Percentiles rank a stretch among this genome's conserved stretches.
These are phyloP conservation scores for Vanilla planifolia DNA, from an alignment of 106 monocot species.

Conservation along the genomic window DNA sequence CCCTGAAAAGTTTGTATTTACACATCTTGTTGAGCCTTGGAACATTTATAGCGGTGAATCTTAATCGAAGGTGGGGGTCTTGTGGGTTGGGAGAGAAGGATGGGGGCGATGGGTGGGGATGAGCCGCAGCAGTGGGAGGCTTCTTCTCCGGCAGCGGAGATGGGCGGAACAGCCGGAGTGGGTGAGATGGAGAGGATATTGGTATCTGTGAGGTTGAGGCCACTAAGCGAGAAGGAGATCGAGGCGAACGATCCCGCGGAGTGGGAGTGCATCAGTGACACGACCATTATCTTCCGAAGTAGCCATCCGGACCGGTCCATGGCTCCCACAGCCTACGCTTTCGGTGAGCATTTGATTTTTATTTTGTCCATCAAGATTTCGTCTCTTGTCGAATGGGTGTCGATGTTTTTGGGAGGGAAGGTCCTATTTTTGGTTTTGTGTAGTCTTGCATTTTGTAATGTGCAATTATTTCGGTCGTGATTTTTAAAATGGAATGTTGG, in stretches of 20 bases:
- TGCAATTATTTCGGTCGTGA: too few relatives aligned
- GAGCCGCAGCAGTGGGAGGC: conserved; percentile 47
- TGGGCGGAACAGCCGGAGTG: conserved; percentile 13
- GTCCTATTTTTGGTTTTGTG: too few relatives aligned
- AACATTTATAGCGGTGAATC: neutral
- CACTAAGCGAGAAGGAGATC: conserved; percentile 69
- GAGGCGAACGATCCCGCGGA: conserved; percentile 52
- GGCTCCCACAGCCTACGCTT: conserved; percentile 68
- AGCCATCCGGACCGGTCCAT: conserved; percentile 53
- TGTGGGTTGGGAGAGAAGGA: conserved; percentile 9
- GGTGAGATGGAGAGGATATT: conserved; percentile 73
- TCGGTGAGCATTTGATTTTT: conserved; percentile 44
- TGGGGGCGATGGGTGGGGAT: conserved; percentile 62
- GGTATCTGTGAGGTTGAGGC: conserved; percentile 92
- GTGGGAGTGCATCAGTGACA: conserved; percentile 90
- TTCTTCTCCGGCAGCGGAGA: conserved; percentile 5
- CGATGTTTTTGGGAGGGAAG: too few relatives aligned
- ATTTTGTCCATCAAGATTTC: neutral
- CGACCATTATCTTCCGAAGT: conserved; percentile 65
- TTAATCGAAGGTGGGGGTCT: neutral
- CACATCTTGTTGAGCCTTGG: neutral
- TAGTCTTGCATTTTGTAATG: too few relatives aligned
- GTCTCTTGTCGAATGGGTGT: too few relatives aligned
- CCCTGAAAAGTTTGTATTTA: neutral
- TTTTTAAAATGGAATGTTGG: too few relatives aligned